phyloP scores from a whole-genome alignment of 2,329 filamentous ascomycete species.

The Verticillium tricorpus region DNA sequence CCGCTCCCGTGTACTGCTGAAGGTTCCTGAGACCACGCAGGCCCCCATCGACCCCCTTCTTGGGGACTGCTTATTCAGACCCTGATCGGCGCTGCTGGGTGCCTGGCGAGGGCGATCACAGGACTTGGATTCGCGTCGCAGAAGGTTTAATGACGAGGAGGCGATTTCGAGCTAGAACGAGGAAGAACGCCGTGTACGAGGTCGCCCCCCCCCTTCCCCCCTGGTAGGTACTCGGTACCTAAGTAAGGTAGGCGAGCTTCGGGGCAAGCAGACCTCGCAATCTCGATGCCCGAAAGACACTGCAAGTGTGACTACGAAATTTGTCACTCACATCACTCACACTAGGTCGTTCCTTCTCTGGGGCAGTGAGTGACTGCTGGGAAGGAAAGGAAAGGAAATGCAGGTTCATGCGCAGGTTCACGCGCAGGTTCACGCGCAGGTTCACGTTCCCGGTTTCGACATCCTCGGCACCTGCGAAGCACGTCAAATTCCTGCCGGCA shows the following conservation, averaged over 20 bases:
- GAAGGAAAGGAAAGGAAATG: neutral
- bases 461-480: neutral
- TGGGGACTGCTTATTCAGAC: neutral
- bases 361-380: neutral
- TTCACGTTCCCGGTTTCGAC: neutral
- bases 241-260: neutral
- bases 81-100: neutral
- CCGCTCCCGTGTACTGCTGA: neutral
- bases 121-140: neutral
- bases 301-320: neutral
- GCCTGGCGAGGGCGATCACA: neutral
- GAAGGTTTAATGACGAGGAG: neutral
- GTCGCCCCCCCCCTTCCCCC: too few relatives aligned
- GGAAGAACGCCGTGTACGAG: too few relatives aligned
- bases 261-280: neutral
- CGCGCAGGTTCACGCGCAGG: neutral
- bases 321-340: neutral
- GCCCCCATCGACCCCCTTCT: neutral
- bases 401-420: neutral
- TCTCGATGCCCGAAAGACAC: too few relatives aligned
- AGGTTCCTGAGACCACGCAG: neutral
- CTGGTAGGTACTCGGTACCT: neutral
- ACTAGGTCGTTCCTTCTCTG: neutral
- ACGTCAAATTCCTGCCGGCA: neutral
- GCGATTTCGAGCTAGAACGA: neutral